Conservation (phyloP, 345 rosid species). For the Salix dunnii region DNA sequence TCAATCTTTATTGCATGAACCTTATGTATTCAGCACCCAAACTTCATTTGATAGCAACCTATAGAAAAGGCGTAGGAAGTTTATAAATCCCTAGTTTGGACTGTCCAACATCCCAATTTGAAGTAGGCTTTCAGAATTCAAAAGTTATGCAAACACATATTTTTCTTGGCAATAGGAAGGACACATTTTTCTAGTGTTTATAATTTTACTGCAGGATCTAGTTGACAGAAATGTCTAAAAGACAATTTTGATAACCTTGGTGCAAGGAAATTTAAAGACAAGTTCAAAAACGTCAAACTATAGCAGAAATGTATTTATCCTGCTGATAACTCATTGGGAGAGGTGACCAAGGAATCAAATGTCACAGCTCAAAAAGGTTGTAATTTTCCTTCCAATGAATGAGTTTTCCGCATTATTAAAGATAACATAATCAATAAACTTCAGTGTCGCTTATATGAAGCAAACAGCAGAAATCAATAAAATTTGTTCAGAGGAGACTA, state of each 20-base stretch:
- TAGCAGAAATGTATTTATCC: too few species aligned
- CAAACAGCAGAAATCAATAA: neutral
- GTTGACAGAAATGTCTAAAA: neutral
- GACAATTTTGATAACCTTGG: too few species aligned
- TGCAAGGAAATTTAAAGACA: too few species aligned
- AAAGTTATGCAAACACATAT: too few species aligned
- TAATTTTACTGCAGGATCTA: neutral
- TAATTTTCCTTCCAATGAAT: neutral
- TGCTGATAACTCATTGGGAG: too few species aligned
- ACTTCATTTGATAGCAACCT: neutral
- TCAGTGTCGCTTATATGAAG: neutral
- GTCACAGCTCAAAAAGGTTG: neutral
- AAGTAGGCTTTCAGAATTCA: too few species aligned
- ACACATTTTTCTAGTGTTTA: neutral
- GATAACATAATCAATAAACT: neutral
- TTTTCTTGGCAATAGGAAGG: too few species aligned
- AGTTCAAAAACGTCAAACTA: too few species aligned
- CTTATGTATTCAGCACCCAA: too few species aligned
- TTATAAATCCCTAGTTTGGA: neutral
- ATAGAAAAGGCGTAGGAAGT: neutral
- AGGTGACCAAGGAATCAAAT: too few species aligned
- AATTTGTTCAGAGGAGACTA: neutral
- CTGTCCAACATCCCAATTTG: neutral
- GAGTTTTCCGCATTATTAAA: neutral
- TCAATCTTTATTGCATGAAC: too few species aligned